Base-by-base conservation (phyloP, 2,329 filamentous ascomycete species). In the Davidsoniella eucalypti region DNA sequence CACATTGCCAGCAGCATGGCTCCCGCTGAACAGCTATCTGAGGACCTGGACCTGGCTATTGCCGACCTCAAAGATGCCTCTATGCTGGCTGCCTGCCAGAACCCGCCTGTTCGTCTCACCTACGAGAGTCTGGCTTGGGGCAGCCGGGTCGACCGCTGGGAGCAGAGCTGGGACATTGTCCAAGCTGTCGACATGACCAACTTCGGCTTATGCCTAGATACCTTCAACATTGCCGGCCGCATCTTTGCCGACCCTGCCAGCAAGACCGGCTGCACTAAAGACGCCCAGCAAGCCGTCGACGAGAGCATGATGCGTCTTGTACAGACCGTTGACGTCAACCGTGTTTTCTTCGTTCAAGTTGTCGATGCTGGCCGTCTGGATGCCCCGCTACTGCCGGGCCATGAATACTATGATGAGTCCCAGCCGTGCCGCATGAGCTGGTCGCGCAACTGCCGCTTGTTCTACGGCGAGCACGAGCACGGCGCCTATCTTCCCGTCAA, bases 61-160 rank as follows among this genome's bases (percentile, higher is more conserved):
- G 61, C 66, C 1, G 84, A 88, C 56, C 67, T 87, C 36, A 67
- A 64, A 38, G 67, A 78, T 54, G 68, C 82, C 1, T 82, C 84
- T 0, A 81, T 88, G 52, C 65, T 87, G 53, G 84, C 81, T 0
- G 67, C 74, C 0, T 60, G 64, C 7, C 68, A 78, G 45, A 60
- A 62, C 1, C 77, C 78, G 0, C 66, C 67, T 1, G 71, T 88
- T 21, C 70, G 76, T 7, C 84, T 86, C 57, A 80, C 79, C 0
- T 88, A 85, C 61, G 85, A 92, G 62, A 76, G 75, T 7, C 67
- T 90, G 2, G 78, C 73, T 56, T 90, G 80, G 76, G 82, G 81
- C 8, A 86, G 82, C 0, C 70, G 76, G 48, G 67, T 80, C 52
- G 71, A 85, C 59, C 78, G 70, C 0, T 90, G 84, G 84, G 82